phyloP scores from a whole-genome alignment of 495 filamentous ascomycete genomes.

The Xylona heveae region DNA sequence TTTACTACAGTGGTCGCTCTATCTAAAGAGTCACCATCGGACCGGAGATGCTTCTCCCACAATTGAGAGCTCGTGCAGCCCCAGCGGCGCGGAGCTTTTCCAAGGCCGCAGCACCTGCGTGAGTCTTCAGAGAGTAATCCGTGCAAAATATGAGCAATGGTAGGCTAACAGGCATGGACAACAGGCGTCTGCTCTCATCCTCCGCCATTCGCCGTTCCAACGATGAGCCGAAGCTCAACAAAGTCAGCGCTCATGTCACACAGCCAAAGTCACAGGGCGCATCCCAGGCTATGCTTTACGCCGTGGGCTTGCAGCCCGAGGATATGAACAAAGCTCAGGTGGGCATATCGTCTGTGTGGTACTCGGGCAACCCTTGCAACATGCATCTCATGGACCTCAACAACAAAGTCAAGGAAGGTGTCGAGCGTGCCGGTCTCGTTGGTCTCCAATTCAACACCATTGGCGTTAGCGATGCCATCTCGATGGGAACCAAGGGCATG shows the following conservation, averaged over 20 bases:
- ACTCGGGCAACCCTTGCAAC: conserved; percentile 92
- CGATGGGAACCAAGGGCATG: conserved; percentile 77
- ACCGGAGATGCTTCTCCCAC: conserved; percentile 25
- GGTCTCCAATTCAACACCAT: conserved; percentile 95
- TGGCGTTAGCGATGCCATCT: conserved; percentile 74
- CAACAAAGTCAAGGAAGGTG: conserved; percentile 61
- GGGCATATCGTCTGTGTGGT: conserved; percentile 85
- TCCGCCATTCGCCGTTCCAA: conserved; percentile 22
- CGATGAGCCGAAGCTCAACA: conserved; percentile 22
- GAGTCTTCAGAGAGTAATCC: too few relatives aligned
- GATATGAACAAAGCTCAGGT: conserved; percentile 93
- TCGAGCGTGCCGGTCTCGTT: conserved; percentile 57
- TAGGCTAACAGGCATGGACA: too few relatives aligned
- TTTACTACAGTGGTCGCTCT: too few relatives aligned
- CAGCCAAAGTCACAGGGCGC: conserved; percentile 95
- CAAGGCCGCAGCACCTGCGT: too few relatives aligned
- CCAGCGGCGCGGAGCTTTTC: conserved; percentile 22
- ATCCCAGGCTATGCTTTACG: conserved; percentile 97
- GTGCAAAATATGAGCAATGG: too few relatives aligned
- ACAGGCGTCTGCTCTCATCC: conserved; percentile 26
- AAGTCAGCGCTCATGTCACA: conserved; percentile 46
- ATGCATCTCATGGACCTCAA: conserved; percentile 92
- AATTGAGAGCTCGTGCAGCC: conserved; percentile 21
- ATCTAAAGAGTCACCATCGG: too few relatives aligned
- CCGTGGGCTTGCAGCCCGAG: conserved; percentile 58